A percentile compares a stretch with the other conserved stretches of the same genome.
Conservation (phyloP, 2,329 filamentous ascomycete species). For the Blastomyces silverae region DNA sequence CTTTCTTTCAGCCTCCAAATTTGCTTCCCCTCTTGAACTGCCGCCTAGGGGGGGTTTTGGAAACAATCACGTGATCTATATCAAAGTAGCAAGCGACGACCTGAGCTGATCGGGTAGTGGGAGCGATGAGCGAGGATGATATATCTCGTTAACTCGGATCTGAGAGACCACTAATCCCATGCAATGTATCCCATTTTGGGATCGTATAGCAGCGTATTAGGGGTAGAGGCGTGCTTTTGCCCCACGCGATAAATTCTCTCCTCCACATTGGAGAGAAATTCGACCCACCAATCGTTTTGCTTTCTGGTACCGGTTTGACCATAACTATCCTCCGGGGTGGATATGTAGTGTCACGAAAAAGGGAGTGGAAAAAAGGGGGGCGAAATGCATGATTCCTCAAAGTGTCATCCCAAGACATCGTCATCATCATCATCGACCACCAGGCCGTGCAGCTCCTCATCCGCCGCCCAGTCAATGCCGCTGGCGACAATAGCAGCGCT, state of each 20-base stretch:
- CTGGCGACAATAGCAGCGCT: slow-evolving; percentile 73
- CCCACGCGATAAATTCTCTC: background rate
- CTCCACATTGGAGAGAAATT: background rate
- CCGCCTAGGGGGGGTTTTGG: background rate
- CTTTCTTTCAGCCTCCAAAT: background rate
- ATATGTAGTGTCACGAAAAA: background rate
- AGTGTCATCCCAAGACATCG: slow-evolving; percentile 28
- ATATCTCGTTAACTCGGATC: background rate
- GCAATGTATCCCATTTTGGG: background rate
- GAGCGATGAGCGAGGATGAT: background rate
- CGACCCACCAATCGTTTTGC: background rate
- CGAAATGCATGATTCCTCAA: background rate
- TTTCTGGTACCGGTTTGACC: background rate
- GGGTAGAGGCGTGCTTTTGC: background rate
- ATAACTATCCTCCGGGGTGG: background rate
- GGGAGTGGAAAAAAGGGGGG: background rate
- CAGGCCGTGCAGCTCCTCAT: slow-evolving; percentile 60
- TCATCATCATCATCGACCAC: slow-evolving; percentile 53
- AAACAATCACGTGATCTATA: background rate
- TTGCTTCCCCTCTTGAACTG: background rate
- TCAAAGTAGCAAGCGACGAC: background rate
- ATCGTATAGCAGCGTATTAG: background rate
- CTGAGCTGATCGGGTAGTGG: background rate
- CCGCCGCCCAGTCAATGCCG: slow-evolving; percentile 71
- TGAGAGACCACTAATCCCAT: background rate